Percentiles rank a stretch among this genome's conserved stretches.
These are phyloP conservation scores for Capsicum baccatum DNA, from an alignment of 257 asterid species.

Conservation along the genomic window DNA sequence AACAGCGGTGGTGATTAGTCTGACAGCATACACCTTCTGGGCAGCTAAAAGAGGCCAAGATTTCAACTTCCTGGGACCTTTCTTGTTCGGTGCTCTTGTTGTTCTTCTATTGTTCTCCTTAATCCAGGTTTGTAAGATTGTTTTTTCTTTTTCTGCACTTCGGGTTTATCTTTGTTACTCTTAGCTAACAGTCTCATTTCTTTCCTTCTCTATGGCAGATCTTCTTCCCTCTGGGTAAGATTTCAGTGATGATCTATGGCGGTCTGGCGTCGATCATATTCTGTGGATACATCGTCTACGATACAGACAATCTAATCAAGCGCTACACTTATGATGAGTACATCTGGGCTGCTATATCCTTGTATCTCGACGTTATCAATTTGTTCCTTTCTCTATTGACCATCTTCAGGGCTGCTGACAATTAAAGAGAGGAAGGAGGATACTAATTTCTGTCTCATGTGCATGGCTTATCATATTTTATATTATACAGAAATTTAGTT, in stretches of 20 bases:
- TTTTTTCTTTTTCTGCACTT: neutral
- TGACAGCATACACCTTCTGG: conserved; percentile 76
- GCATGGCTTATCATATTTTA: neutral
- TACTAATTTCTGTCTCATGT: neutral
- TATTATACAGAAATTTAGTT: no score
- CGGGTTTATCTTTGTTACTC: neutral
- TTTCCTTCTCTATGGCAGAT: conserved; percentile 46
- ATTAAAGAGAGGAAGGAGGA: neutral
- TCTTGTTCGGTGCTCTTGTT: conserved; percentile 48
- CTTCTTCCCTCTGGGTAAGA: conserved; percentile 56
- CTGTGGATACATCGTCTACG: conserved; percentile 56
- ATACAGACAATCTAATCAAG: conserved; percentile 57
- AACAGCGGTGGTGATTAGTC: conserved; percentile 57
- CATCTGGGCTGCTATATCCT: conserved; percentile 63
- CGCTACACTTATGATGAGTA: conserved; percentile 55
- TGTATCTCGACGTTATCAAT: conserved; percentile 63
- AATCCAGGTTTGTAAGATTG: conserved; percentile 53
- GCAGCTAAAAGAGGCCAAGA: conserved; percentile 72
- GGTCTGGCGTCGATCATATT: conserved; percentile 45
- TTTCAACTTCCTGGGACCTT: conserved; percentile 60
- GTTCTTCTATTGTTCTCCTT: conserved; percentile 43
- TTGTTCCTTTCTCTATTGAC: conserved; percentile 48
- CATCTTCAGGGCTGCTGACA: conserved; percentile 45
- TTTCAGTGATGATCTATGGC: conserved; percentile 50
- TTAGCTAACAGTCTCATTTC: neutral